A percentile compares a stretch with the other conserved stretches of the same genome.
Conservation (phyloP, 495 filamentous ascomycete species). For the Xylaria castorea region DNA sequence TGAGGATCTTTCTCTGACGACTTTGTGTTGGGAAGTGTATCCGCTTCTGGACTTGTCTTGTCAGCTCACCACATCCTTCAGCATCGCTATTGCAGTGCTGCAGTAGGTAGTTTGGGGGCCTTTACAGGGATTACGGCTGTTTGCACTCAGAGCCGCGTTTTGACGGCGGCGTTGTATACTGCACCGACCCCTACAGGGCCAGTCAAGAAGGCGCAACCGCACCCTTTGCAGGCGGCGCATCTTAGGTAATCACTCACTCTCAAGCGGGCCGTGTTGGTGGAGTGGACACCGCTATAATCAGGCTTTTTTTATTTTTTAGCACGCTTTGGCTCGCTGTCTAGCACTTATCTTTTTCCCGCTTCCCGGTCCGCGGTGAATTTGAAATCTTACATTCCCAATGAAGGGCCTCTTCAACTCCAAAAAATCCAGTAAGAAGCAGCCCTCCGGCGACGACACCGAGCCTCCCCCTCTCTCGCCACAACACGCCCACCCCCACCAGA, state of each 20-base stretch:
- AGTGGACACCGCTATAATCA: conserved; percentile 26
- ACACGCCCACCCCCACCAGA: conserved; percentile 29
- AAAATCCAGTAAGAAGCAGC: conserved; percentile 59
- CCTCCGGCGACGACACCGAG: conserved; percentile 52
- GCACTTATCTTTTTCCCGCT: conserved; percentile 5
- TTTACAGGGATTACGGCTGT: conserved; percentile 13
- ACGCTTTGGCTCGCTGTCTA: conserved; percentile 11
- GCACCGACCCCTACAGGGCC: neutral
- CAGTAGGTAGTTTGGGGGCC: conserved; percentile 6
- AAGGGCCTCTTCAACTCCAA: conserved; percentile 61
- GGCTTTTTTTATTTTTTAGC: conserved; percentile 22
- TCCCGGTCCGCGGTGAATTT: neutral
- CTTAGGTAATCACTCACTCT: conserved; percentile 20
- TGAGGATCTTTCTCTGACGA: neutral
- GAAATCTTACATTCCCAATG: conserved; percentile 49
- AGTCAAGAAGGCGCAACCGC: conserved; percentile 1
- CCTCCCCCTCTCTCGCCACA: conserved; percentile 26
- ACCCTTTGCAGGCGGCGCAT: conserved; percentile 1
- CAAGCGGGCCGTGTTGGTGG: conserved; percentile 19
- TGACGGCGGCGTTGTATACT: conserved; percentile 8
- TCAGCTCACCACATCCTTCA: neutral
- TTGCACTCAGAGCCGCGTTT: conserved; percentile 7
- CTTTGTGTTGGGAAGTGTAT: neutral
- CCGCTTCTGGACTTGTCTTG: conserved; percentile 9
- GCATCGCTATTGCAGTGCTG: neutral